Evolutionary conservation across 768 basidiomycete genomes (phyloP).

Genomic region (Boletus tomentosulus): DNA sequence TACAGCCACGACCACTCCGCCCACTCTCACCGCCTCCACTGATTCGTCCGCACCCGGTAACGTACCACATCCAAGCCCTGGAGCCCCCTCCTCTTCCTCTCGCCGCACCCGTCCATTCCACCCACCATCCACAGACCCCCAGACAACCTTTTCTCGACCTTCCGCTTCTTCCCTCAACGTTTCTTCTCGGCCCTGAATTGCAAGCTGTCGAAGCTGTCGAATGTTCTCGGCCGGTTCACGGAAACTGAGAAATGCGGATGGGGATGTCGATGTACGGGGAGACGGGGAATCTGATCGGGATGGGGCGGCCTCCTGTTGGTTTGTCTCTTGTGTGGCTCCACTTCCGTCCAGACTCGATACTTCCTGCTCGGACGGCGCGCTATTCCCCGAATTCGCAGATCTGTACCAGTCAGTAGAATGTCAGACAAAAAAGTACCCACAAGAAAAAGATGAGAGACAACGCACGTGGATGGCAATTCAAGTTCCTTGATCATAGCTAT

Average conservation of each 20-base stretch:
- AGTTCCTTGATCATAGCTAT: conserved; percentile 1
- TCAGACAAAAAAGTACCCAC: background rate
- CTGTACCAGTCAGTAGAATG: background rate
- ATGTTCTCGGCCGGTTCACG: conserved; percentile 32
- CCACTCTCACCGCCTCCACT: background rate
- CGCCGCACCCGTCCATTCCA: background rate
- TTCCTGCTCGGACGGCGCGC: background rate
- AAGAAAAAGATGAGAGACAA: background rate
- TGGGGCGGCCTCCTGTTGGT: background rate
- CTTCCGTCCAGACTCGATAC: background rate
- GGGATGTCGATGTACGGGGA: conserved; percentile 8
- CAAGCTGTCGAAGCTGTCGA: conserved; percentile 41
- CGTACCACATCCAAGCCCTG: background rate
- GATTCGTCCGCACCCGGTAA: conserved; percentile 6
- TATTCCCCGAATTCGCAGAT: background rate
- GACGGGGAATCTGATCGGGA: background rate
- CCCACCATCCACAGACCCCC: conserved; percentile 18
- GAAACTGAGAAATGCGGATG: conserved; percentile 29
- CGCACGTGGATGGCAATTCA: conserved; percentile 4
- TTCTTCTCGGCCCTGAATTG: conserved; percentile 43
- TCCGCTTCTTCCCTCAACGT: conserved; percentile 36
- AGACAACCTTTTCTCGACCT: conserved; percentile 47
- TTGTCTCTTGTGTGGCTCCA: background rate
- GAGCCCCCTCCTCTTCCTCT: conserved; percentile 1
- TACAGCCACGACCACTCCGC: background rate